A percentile compares a stretch with the other conserved stretches of the same genome.
Evolutionary conservation across 2,329 filamentous ascomycete genomes (phyloP).

Genomic region (Penicillium corylophilum): DNA sequence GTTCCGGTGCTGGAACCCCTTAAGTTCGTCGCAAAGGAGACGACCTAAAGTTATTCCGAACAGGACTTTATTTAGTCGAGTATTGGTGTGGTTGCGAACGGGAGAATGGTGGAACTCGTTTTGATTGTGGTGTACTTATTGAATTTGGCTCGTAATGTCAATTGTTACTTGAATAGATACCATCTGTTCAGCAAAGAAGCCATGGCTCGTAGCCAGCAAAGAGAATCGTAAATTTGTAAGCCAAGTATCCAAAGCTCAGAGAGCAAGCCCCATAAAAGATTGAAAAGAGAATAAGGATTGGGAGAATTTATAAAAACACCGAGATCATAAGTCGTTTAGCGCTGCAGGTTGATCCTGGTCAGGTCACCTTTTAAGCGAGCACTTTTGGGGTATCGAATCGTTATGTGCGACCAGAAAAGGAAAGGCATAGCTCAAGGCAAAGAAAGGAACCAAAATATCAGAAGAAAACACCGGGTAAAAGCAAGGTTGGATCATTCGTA

Average conservation of each 20-base stretch:
- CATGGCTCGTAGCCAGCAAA: background rate
- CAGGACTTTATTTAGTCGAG: background rate
- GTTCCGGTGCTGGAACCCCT: background rate
- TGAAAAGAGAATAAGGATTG: background rate
- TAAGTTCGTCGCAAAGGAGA: background rate
- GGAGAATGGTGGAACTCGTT: background rate
- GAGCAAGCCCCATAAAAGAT: background rate
- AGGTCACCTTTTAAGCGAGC: conserved; percentile 10
- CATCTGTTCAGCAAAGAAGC: background rate
- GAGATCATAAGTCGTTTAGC: conserved; percentile 22
- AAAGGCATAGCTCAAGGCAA: background rate
- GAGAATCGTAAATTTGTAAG: background rate
- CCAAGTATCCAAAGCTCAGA: background rate
- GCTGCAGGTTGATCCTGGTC: conserved; percentile 8
- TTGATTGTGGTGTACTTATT: conserved; percentile 10
- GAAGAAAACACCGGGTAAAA: background rate
- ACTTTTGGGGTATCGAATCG: conserved; percentile 24
- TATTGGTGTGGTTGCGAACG: background rate
- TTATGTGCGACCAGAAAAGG: conserved; percentile 13
- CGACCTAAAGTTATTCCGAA: background rate
- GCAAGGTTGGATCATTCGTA: conserved; percentile 22
- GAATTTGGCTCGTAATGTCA: conserved; percentile 7
- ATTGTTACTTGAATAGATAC: conserved; percentile 3
- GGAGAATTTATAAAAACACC: conserved; percentile 5
- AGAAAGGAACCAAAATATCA: background rate